Base-by-base conservation (phyloP, 768 basidiomycete genomes). In the Russula emetica region DNA sequence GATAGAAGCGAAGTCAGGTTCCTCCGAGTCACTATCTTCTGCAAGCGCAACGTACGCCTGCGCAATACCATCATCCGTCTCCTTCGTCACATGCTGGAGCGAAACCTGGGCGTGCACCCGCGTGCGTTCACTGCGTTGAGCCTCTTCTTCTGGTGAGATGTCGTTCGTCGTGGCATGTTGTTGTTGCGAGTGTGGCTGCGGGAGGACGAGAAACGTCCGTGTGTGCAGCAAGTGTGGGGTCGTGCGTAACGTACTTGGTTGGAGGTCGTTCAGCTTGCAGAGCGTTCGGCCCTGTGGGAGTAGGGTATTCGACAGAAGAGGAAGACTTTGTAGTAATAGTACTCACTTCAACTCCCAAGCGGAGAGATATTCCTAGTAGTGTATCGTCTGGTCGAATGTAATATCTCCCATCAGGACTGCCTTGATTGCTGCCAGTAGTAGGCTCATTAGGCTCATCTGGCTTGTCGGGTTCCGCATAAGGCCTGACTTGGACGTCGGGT, bases 171-270 rank as follows among this genome's bases (percentile, higher is more conserved):
- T 71, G 67, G 30, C 71, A 57, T 34, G 69, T 16, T 69, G 74
- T 58, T 13, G 36, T 11, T 11, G 34, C 36, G 72, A 65, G 38
- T 30, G 69, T 22, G 63, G 77, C 2, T 79, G 75, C 1, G 87
- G 87, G 11, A 90, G 76, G 18, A 77, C 71, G 61, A 91, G 73
- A 64, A 76, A 81, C 1, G 77, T 75, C 6, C 88, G 83, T 1
- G 88, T 90, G 72, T 90, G 88, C 18, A 91, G 76, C 9, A 91
- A 75, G 70, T 90, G 87, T 7, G 90, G 89, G 0, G 84, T 90
- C 0, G 85, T 89, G 62, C 76, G 82, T 22, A 91, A 74, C 3
- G 86, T 84, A 69, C 81, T 86, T 6, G 78, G 74, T 0, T 88
- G 85, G 14, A 92, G 79, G 50, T 79, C 80, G 70, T 91, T 92